Conservation (phyloP, 306 rosid species). For the Gillenia trifoliata region DNA sequence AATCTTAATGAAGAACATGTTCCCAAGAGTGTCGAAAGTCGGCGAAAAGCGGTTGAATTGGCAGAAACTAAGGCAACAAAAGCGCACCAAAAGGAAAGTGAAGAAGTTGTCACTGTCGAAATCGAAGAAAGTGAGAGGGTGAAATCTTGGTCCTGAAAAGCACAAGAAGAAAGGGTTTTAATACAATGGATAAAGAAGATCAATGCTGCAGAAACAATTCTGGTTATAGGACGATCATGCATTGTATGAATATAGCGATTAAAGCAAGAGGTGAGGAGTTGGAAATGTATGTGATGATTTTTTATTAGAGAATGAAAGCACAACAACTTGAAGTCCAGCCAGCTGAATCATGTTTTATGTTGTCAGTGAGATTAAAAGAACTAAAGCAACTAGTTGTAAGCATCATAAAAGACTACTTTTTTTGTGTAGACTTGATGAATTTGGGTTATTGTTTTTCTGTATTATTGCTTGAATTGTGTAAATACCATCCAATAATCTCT, state of each 20-base stretch:
- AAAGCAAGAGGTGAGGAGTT: conserved; percentile 53
- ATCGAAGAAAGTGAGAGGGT: conserved; percentile 7
- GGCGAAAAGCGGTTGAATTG: not conserved
- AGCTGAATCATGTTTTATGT: conserved; percentile 1
- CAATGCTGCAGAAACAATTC: not conserved
- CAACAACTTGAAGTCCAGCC: conserved; percentile 29
- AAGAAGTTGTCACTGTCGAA: not conserved
- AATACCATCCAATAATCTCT: not conserved
- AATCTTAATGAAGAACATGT: not conserved
- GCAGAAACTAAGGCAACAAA: not conserved
- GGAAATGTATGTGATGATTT: conserved; percentile 71
- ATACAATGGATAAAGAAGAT: not conserved
- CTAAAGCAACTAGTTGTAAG: not conserved
- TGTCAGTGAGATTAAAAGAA: not conserved
- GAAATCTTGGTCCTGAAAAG: not conserved
- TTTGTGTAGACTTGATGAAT: not conserved
- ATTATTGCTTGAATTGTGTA: not conserved
- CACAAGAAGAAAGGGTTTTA: not conserved
- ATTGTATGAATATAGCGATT: conserved; percentile 1
- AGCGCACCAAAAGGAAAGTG: not conserved
- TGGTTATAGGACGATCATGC: conserved; percentile 18
- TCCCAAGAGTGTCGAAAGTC: not conserved
- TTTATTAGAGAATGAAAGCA: conserved; percentile 64
- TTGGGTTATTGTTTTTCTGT: not conserved
- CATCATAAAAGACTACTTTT: not conserved